Conservation (phyloP, 805 yeast genomes). For the Teunomyces cretensis region DNA sequence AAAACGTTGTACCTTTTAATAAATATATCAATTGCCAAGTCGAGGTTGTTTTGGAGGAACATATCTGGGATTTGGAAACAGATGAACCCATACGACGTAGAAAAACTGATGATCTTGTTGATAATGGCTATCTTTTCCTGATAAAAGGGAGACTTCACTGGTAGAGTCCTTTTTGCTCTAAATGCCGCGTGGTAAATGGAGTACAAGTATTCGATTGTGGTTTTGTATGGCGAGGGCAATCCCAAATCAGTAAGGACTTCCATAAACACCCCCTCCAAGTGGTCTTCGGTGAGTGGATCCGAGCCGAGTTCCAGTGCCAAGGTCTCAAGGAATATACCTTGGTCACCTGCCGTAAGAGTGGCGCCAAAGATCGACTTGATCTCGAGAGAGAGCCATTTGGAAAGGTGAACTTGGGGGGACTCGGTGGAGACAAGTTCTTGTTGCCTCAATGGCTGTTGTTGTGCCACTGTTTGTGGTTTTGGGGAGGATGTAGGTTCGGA, state of each 20-base stretch:
- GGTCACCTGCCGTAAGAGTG: constrained; percentile 15
- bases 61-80: constrained; percentile 69
- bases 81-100: constrained; percentile 65
- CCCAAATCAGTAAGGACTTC: constrained; percentile 59
- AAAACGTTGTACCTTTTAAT: constrained; percentile 18
- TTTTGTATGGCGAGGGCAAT: constrained; percentile 25
- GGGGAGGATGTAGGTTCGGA: background rate
- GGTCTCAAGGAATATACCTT: constrained; percentile 21
- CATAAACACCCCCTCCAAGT: constrained; percentile 52
- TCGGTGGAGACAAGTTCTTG: background rate
- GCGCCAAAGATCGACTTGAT: constrained; percentile 38
- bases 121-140: constrained; percentile 40
- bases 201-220: constrained; percentile 50
- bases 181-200: constrained; percentile 44
- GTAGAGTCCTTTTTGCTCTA: constrained; percentile 42
- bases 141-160: constrained; percentile 39
- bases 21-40: constrained; percentile 24
- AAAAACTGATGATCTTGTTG: constrained; percentile 48
- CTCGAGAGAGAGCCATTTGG: constrained; percentile 40
- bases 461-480: background rate
- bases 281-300: constrained; percentile 23
- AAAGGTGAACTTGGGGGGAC: constrained; percentile 4
- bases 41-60: constrained; percentile 44
- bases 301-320: constrained; percentile 22
- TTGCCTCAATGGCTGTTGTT: background rate